Percentiles rank a stretch among this genome's conserved stretches.
phyloP scores from a whole-genome alignment of 208 protist species.

The Crithidia fasciculata region DNA sequence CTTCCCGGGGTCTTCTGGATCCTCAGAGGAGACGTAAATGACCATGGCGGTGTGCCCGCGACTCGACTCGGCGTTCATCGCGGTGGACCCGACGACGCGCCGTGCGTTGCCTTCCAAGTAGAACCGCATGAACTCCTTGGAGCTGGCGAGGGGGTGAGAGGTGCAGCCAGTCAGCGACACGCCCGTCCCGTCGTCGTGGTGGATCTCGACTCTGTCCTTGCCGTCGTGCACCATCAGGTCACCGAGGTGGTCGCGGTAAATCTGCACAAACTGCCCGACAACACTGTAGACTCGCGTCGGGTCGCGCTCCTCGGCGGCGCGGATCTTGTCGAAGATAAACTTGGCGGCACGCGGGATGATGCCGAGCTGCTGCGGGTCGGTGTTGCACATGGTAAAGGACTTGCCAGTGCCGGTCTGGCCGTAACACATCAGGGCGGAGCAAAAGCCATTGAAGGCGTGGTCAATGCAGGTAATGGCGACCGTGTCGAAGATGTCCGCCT shows the following conservation, averaged over 20 bases:
- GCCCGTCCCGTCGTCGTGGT: conserved; percentile 66
- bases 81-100: conserved; percentile 84
- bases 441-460: conserved; percentile 90
- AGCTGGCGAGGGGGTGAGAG: conserved; percentile 53
- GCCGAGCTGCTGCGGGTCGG: conserved; percentile 69
- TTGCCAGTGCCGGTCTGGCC: conserved; percentile 93
- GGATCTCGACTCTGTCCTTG: conserved; percentile 79
- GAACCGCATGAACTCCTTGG: conserved; percentile 85
- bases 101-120: conserved; percentile 82
- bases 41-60: conserved; percentile 89
- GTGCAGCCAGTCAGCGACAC: conserved; percentile 80
- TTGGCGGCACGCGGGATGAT: conserved; percentile 86
- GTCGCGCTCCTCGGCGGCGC: conserved; percentile 19
- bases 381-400: conserved; percentile 93
- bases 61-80: conserved; percentile 92
- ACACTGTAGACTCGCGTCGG: conserved; percentile 54
- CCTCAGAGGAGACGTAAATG: conserved; percentile 70
- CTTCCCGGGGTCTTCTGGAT: conserved; percentile 47
- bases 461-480: conserved; percentile 82
- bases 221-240: conserved; percentile 81
- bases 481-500: conserved; percentile 80
- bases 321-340: conserved; percentile 78
- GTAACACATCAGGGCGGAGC: conserved; percentile 91
- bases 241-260: conserved; percentile 88
- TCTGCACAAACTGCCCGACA: conserved; percentile 86